Conservation (phyloP, 306 rosid species). For the Mimosa bimucronata region DNA sequence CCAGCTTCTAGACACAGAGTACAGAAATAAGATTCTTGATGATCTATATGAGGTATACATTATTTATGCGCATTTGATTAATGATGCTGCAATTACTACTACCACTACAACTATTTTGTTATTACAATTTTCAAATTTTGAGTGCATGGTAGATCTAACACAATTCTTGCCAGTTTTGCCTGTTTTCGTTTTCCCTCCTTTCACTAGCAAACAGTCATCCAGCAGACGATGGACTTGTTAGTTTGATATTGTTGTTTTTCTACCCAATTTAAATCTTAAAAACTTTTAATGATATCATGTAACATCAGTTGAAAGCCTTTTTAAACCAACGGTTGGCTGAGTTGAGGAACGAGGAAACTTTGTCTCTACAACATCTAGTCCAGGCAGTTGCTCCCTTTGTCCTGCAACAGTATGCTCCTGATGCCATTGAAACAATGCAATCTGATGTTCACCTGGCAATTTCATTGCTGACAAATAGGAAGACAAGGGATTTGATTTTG, state of each 20-base stretch:
- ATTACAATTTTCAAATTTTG: neutral
- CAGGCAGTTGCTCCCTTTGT: constrained; percentile 5
- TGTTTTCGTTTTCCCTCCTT: neutral
- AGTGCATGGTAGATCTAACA: neutral
- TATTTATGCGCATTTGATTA: neutral
- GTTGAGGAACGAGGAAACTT: constrained; percentile 4
- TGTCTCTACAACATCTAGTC: neutral
- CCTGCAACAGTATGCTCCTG: constrained; percentile 11
- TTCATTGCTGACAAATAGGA: constrained; percentile 18
- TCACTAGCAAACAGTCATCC: neutral
- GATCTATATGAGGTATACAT: constrained; percentile 2
- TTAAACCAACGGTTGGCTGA: constrained; percentile 9
- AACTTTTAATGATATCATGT: neutral
- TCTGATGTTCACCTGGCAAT: neutral
- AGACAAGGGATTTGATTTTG: constrained; percentile 7
- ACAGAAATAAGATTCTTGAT: constrained; percentile 19
- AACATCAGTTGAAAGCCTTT: constrained; percentile 5
- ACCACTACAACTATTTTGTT: neutral
- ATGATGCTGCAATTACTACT: neutral
- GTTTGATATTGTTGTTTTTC: neutral
- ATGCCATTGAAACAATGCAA: constrained; percentile 3
- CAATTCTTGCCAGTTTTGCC: neutral
- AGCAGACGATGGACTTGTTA: neutral
- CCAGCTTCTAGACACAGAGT: neutral
- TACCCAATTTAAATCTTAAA: neutral